These are phyloP conservation scores for Mycosarcoma mackinlayi DNA, from an alignment of 1,284 basidiomycete species.

Conservation along the genomic window DNA sequence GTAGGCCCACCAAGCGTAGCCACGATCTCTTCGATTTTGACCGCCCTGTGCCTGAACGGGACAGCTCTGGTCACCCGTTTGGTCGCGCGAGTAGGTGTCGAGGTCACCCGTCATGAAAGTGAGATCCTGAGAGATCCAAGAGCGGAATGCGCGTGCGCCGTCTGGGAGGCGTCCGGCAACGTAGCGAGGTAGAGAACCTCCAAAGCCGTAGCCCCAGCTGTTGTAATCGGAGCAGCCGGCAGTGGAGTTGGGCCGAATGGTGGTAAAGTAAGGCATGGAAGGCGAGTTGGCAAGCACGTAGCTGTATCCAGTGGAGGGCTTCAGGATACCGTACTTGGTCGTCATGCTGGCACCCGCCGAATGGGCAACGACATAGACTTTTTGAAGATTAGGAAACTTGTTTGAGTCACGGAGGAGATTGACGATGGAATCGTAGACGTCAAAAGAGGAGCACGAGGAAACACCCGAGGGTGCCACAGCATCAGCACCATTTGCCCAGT, in stretches of 20 bases:
- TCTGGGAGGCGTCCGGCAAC: slow-evolving; percentile 17
- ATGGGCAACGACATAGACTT: slow-evolving; percentile 46
- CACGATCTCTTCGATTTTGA: slow-evolving; percentile 51
- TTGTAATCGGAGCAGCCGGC: slow-evolving; percentile 17
- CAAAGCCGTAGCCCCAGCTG: slow-evolving; percentile 45
- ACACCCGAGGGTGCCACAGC: slow-evolving; percentile 25
- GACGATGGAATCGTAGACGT: slow-evolving; percentile 48
- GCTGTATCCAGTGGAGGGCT: slow-evolving; percentile 9
- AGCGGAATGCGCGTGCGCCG: slow-evolving; percentile 6
- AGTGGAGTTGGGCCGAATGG: slow-evolving; percentile 25
- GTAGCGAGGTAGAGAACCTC: slow-evolving; percentile 22
- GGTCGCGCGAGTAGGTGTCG: slow-evolving; percentile 38
- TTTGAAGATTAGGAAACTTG: slow-evolving; percentile 40
- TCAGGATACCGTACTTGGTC: slow-evolving; percentile 43
- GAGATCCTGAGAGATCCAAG: slow-evolving; percentile 34
- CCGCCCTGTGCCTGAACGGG: slow-evolving; percentile 49
- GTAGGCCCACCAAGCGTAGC: slow-evolving; percentile 57
- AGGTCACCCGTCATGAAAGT: slow-evolving; percentile 36
- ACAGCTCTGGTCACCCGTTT: slow-evolving; percentile 38
- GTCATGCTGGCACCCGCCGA: slow-evolving; percentile 46
- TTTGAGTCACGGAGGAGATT: slow-evolving; percentile 21
- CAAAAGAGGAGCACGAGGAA: slow-evolving; percentile 39
- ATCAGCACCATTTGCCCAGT: slow-evolving; percentile 33
- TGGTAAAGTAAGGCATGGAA: slow-evolving; percentile 53
- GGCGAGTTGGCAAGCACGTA: slow-evolving; percentile 53